phyloP scores from a whole-genome alignment of 139 green algal genomes.

The Picochlorum sp. region DNA sequence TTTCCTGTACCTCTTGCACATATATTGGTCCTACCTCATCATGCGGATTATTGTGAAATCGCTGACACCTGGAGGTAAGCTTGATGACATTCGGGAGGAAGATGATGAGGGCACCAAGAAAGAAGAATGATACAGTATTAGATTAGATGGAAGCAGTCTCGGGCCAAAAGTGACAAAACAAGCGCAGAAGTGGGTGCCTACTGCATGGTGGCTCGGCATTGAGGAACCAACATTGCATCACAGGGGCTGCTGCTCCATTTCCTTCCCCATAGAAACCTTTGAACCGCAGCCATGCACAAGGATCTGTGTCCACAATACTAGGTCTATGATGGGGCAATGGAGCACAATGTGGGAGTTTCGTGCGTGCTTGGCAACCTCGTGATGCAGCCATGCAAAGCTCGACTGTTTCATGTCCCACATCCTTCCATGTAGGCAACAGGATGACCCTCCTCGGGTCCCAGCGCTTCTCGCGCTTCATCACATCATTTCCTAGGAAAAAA shows the following conservation, averaged over 20 bases:
- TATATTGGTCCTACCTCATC: conserved; percentile 81
- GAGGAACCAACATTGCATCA: conserved; percentile 11
- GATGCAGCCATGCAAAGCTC: too few relatives aligned
- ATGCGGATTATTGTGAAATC: conserved; percentile 32
- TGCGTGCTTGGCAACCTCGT: too few relatives aligned
- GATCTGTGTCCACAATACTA: conserved; percentile 2
- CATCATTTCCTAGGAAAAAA: conserved; percentile 23
- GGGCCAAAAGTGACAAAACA: conserved; percentile 21
- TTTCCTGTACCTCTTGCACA: conserved; percentile 67
- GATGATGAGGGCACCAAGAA: conserved; percentile 21
- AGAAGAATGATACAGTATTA: not conserved
- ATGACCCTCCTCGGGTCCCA: conserved; percentile 14
- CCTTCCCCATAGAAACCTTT: conserved; percentile 12
- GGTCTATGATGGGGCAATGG: not conserved
- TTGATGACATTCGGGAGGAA: conserved; percentile 53
- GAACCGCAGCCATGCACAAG: conserved; percentile 19
- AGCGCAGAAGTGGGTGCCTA: conserved; percentile 5
- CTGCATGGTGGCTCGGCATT: conserved; percentile 15
- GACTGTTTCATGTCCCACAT: not conserved
- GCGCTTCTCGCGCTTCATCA: not conserved
- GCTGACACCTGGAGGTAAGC: conserved; percentile 24
- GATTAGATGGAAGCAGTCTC: conserved; percentile 2
- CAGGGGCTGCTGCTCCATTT: conserved; percentile 3
- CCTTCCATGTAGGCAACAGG: conserved; percentile 16
- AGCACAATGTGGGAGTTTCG: too few relatives aligned